These are phyloP conservation scores for Paecilomyces niveus DNA, from an alignment of 2,329 filamentous ascomycete genomes.

Conservation along the genomic window DNA sequence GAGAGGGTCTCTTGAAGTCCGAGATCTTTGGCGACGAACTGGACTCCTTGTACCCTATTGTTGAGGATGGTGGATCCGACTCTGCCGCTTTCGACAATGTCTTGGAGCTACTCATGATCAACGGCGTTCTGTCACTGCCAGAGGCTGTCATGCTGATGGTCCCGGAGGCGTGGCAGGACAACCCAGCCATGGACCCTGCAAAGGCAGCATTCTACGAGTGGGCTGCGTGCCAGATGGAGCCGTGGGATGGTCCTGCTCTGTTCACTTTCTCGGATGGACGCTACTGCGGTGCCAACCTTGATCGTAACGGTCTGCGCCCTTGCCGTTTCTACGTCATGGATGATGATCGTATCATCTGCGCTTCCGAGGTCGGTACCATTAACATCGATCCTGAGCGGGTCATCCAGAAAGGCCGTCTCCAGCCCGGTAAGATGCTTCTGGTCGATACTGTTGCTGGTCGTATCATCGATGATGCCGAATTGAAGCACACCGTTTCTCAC, in stretches of 20 bases:
- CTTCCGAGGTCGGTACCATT: constrained; percentile 92
- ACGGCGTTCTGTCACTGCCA: constrained; percentile 87
- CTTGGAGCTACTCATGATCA: constrained; percentile 86
- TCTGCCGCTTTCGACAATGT: constrained; percentile 98
- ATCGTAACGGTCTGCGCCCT: constrained; percentile 88
- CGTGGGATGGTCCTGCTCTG: constrained; percentile 92
- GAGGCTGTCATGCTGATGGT: constrained; percentile 99
- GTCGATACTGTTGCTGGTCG: constrained; percentile 84
- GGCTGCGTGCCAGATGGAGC: constrained; percentile 98
- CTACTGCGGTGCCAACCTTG: constrained; percentile 93
- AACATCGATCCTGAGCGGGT: constrained; percentile 82
- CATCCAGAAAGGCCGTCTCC: constrained; percentile 85
- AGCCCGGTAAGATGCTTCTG: constrained; percentile 91
- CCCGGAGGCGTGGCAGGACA: constrained; percentile 95
- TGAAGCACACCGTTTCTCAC: constrained; percentile 81
- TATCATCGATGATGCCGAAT: constrained; percentile 87
- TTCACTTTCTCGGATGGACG: constrained; percentile 96
- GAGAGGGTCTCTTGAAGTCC: constrained; percentile 91
- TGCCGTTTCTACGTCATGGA: constrained; percentile 97
- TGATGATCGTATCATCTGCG: constrained; percentile 94
- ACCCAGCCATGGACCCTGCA: constrained; percentile 81
- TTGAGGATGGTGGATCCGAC: constrained; percentile 93
- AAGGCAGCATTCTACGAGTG: constrained; percentile 98
- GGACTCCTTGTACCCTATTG: constrained; percentile 83
- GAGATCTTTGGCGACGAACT: constrained; percentile 89